phyloP scores from a whole-genome alignment of 257 asterid genomes.

The Penstemon newberryi region DNA sequence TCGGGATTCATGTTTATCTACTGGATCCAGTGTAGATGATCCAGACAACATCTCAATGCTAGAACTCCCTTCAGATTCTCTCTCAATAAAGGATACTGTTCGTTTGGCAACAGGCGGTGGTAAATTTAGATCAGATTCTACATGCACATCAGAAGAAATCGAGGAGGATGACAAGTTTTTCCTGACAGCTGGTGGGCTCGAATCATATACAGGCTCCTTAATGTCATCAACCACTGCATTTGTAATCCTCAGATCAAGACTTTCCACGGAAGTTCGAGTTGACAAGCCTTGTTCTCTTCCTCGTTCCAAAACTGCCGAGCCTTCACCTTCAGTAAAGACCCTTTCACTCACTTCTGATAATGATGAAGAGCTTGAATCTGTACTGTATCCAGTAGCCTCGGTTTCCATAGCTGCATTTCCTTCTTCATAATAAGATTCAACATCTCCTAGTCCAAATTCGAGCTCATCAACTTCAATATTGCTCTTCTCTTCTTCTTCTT shows the following conservation, averaged over 20 bases:
- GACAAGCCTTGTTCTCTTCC: conserved; percentile 25
- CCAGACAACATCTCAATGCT: conserved; percentile 30
- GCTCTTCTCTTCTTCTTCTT: conserved; percentile 33
- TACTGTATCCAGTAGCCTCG: conserved; percentile 29
- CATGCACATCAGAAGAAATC: conserved; percentile 46
- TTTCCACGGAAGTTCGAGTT: conserved; percentile 33
- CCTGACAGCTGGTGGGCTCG: conserved; percentile 52
- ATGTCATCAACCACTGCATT: conserved; percentile 31
- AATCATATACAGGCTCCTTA: conserved; percentile 70
- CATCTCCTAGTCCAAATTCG: conserved; percentile 24
- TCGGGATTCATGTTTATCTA: conserved; percentile 33
- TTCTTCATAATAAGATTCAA: conserved; percentile 22
- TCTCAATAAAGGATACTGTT: conserved; percentile 37
- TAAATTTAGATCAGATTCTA: conserved; percentile 40
- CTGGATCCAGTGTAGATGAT: conserved; percentile 27
- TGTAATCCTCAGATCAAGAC: conserved; percentile 27
- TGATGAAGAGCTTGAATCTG: conserved; percentile 66
- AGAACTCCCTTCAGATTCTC: conserved; percentile 37
- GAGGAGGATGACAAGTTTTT: conserved; percentile 42
- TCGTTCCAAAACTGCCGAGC: conserved; percentile 31
- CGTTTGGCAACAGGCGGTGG: conserved; percentile 41
- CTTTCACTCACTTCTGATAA: conserved; percentile 61
- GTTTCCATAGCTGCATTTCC: conserved; percentile 8
- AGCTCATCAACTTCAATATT: conserved; percentile 28
- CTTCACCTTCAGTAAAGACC: conserved; percentile 48